Conservation (phyloP, 2,329 filamentous ascomycete species). For the Monosporascus sp. region DNA sequence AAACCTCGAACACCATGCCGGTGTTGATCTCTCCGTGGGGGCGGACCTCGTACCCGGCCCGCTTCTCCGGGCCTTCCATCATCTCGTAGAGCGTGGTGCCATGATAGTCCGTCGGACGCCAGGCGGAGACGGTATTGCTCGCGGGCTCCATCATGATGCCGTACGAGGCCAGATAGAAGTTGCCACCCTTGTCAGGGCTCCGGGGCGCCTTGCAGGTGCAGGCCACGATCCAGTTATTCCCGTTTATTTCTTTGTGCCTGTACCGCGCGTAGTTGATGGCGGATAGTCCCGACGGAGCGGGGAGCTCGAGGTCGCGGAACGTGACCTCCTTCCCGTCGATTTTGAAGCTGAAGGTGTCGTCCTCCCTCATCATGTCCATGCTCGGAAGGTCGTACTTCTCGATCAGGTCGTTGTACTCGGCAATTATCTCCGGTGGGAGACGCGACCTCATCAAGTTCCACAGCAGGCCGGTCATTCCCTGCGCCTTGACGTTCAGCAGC, state of each 20-base stretch:
- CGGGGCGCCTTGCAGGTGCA: conserved; percentile 8
- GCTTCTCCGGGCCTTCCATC: conserved; percentile 3
- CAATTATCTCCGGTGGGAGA: conserved; percentile 12
- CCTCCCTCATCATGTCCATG: conserved; percentile 13
- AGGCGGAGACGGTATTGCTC: conserved; percentile 13
- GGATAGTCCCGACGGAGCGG: conserved; percentile 10
- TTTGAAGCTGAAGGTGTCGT: conserved; percentile 11
- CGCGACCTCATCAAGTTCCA: conserved; percentile 16
- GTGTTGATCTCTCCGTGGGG: conserved; percentile 12
- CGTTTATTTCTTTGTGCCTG: conserved; percentile 12
- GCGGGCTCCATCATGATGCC: conserved; percentile 16
- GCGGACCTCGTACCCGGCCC: conserved; percentile 7
- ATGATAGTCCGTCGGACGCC: conserved; percentile 13
- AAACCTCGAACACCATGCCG: conserved; percentile 11
- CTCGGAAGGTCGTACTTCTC: conserved; percentile 9
- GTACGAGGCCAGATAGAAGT: conserved; percentile 16
- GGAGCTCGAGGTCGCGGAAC: conserved; percentile 11
- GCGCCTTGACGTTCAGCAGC: conserved; percentile 6
- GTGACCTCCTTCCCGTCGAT: conserved; percentile 7
- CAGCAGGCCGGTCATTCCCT: conserved; percentile 15
- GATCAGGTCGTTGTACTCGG: conserved; percentile 13
- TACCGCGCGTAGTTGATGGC: conserved; percentile 14
- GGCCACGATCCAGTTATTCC: conserved; percentile 14
- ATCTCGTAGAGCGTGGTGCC: conserved; percentile 17
- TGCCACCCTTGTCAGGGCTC: conserved; percentile 9